Base-by-base conservation (phyloP, 768 basidiomycete genomes). In the Dioszegia aurantiaca region DNA sequence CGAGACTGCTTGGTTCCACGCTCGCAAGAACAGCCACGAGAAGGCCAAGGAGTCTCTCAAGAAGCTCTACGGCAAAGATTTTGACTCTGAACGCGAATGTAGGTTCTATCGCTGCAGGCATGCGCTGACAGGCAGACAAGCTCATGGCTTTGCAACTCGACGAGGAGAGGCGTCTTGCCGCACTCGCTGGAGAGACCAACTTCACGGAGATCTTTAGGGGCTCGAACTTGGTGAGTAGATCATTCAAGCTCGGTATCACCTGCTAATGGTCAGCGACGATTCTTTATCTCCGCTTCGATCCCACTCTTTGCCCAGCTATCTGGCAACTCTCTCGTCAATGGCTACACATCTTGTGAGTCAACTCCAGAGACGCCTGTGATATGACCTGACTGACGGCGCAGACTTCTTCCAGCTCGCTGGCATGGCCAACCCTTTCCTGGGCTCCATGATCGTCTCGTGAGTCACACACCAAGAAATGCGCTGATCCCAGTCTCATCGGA, bases 371-470 rank as follows among this genome's bases (percentile, higher is more conserved):
- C n/a, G n/a, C n/a, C n/a, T n/a, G n/a, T n/a, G n/a, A 46, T 16
- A 40, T 11, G 11, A 28, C 42, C 21, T 26, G 17, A 19, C 43
- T 47, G 49, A 26, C 48, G 45, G n/a, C 11, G 36, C 37, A 23
- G 45, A 62, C 56, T 62, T 62, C 44, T 54, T 58, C 56, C 47
- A 57, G 28, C 41, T 54, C 16, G 53, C 54, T 4, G 62, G 59
- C 6, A 26, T 49, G 23, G 33, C 41, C 11, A 58, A 63, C 23
- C 58, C 62, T n/a, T 59, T 59, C 53, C 58, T 48, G 30, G 58
- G 44, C 16, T 31, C 31, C 12, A 27, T 56, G 12, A 55, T 63
- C 44, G 37, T 63, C 11, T 37, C 42, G 52, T 39, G 42, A 39
- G 41, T 63, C 33, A 27, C 17, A 31, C 11, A 9, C 5, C 11